Evolutionary conservation across 2,329 filamentous ascomycete genomes (phyloP), one percentile per base, ranked within the genome.

Genomic region (Torrubiellomyces zombiae): DNA sequence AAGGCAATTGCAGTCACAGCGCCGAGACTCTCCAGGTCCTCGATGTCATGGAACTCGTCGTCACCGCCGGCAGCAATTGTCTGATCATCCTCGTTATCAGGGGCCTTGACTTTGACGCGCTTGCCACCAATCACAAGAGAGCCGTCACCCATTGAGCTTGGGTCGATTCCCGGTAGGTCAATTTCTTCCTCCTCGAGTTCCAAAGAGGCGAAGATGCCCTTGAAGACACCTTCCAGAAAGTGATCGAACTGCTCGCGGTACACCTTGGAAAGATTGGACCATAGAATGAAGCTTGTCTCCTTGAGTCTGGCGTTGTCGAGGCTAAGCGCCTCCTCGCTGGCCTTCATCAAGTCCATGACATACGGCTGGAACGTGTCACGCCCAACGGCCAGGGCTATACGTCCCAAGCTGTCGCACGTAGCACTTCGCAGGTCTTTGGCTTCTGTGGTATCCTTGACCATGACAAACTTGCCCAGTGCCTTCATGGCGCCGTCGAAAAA

Each of bases 261-360:
- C 7, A 95, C 82, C 58, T 91, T 91, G 33, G 86, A 78, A 46
- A 98, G 73, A 20, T 80, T 82, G 36, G 81, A 83, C 86, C 89
- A 98, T 27, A 98, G 66, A 33, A 95, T 91, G 56, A 93, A 98
- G 48, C 82, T 93, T 33, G 83, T 94, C 60, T 98, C 89, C 51
- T 83, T 80, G 25, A 95, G 71, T 29, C 85, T 71, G 20, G 85
- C 79, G 55, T 94, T 85, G 39, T 82, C 85, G 3, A 98, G 72
- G 39, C 77, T 63, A 3, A 95, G 65, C 28, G 79, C 85, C 52
- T 94, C 85, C 53, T 94, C 85, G 37, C 81, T 93, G 9, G 86
- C 77, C 42, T 75, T 67, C 79, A 98, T 93, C 30, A 95, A 63
- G 20, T 82, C 81, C 44, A 78, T 64, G 18, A 95, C 85, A 45